Conservation (phyloP, 2,329 filamentous ascomycete genomes). For the Sporothrix humicola region DNA sequence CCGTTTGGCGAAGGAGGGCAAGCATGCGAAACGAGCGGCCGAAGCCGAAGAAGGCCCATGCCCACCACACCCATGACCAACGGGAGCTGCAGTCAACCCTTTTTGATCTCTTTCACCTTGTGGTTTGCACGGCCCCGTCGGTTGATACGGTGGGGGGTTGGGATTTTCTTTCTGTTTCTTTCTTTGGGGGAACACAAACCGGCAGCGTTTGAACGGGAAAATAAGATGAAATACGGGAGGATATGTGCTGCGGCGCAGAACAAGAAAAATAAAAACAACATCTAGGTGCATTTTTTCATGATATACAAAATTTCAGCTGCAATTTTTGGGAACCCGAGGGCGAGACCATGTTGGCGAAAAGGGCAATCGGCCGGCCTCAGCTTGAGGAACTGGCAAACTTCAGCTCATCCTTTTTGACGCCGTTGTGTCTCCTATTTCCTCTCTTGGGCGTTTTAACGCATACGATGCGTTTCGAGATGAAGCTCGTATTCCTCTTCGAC, state of each 20-base stretch:
- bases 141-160: not conserved
- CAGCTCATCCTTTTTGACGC: not conserved
- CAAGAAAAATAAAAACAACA: not conserved
- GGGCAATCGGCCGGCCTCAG: constrained; percentile 1
- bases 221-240: not conserved
- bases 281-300: not conserved
- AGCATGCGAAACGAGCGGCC: constrained; percentile 26
- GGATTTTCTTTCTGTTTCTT: not conserved
- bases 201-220: not conserved
- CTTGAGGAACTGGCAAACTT: not conserved
- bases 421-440: constrained; percentile 7
- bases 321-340: not conserved
- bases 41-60: constrained; percentile 24
- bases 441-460: not conserved
- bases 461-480: not conserved
- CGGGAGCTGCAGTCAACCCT: not conserved
- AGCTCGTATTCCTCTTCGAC: constrained; percentile 13
- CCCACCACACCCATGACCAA: not conserved
- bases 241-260: not conserved
- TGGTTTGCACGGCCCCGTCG: not conserved
- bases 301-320: constrained; percentile 6
- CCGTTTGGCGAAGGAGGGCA: constrained; percentile 25
- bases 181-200: not conserved
- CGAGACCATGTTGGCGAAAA: not conserved
- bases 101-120: not conserved